These are phyloP conservation scores for Pseudopyrenochaeta lycopersici DNA, from an alignment of 2,329 filamentous ascomycete species.

Conservation along the genomic window DNA sequence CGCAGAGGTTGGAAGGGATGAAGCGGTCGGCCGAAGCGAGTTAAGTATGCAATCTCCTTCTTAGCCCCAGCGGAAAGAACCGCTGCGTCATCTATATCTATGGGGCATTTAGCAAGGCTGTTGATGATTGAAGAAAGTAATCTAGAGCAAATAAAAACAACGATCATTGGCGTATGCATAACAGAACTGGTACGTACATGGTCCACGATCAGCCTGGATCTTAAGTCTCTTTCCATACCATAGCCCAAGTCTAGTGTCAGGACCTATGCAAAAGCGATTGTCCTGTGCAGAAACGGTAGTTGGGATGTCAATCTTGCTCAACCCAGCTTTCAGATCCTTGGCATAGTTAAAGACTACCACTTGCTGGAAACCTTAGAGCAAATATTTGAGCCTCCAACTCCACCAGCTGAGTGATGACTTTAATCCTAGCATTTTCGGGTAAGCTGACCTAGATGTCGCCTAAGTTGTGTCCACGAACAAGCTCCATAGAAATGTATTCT, in stretches of 20 bases:
- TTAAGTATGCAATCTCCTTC: conserved; percentile 45
- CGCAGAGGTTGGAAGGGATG: conserved; percentile 42
- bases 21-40: conserved; percentile 35
- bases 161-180: background rate
- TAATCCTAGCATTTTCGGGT: conserved; percentile 27
- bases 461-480: conserved; percentile 43
- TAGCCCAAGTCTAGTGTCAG: conserved; percentile 33
- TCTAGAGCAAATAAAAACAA: too few species aligned
- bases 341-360: conserved; percentile 44
- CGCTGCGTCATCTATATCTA: conserved; percentile 33
- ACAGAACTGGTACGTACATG: conserved; percentile 36
- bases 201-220: conserved; percentile 39
- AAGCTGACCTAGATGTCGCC: conserved; percentile 45
- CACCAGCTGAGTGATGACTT: conserved; percentile 35
- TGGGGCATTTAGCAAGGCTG: conserved; percentile 17
- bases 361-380: conserved; percentile 38
- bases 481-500: conserved; percentile 53
- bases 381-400: conserved; percentile 40
- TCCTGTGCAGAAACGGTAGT: conserved; percentile 6
- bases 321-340: conserved; percentile 16
- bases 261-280: conserved; percentile 40
- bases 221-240: conserved; percentile 42
- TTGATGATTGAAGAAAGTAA: too few species aligned
- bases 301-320: conserved; percentile 23
- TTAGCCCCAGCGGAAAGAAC: conserved; percentile 40